Base-by-base conservation (phyloP, 768 basidiomycete genomes). In the Mycena alexandri region DNA sequence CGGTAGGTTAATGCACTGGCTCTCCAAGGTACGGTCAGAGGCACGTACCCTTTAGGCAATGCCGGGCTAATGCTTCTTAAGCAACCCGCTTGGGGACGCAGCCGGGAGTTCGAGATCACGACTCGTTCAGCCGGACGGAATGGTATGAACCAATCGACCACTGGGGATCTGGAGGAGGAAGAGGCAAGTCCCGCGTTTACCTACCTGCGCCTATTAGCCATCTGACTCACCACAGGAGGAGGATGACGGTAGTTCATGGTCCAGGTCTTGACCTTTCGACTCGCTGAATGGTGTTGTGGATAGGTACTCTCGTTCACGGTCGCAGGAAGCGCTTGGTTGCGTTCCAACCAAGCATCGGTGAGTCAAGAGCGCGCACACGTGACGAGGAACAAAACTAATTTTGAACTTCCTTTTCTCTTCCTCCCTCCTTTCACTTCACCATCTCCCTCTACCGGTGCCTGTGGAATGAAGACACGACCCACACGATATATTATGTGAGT, bases 21-120 rank as follows among this genome's bases (percentile, higher is more conserved):
- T 95, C 52, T 85, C 92, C 24, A 95, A 94, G 86, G 93, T 89
- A 62, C 69, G 77, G 59, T 54, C 21, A 57, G 65, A 13, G 65
- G 63, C 38, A 38, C 33, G 33, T 22, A 17, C 36, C 42, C 38
- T 53, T 50, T 65, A 38, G 36, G 61, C 59, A 58, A 67, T 72
- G 19, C 73, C 56, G 50, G 12, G 34, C 70, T 68, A 66, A 66
- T 46, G 43, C 61, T 69, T 59, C 58, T 60, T 38, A 48, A 95
- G 93, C 94, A 95, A 91, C 94, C 94, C 14, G 91, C 93, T 24
- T 95, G 93, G 93, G 92, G 92, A 9, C 88, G 91, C 52, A 93
- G 93, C 77, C 86, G 94, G 50, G 94, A 95, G 77, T 95, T 95
- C 75, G 93, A 95, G 77, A 94, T 95, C 69, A 94, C 93, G 16